Base-by-base conservation (phyloP, 225 moss, liverwort and hornwort species). In the Pleurozium schreberi region DNA sequence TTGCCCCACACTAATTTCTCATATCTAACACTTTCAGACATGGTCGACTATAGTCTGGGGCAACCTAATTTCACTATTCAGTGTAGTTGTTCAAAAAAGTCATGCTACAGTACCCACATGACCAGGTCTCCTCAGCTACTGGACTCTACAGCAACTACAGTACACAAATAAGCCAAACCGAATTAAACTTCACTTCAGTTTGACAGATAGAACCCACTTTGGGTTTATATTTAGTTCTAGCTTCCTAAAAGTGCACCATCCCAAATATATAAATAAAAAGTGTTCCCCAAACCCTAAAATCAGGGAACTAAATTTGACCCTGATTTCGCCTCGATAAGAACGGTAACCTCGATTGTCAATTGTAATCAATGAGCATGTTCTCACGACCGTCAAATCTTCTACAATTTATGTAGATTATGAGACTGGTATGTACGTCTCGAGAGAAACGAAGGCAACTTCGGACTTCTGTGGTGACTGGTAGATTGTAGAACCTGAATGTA, bases 241-340 rank as follows among this genome's bases (percentile, higher is more conserved):
- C 14, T 0, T 36, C 9, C 63, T 25, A 65, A 66, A 66, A 71
- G 65, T 57, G 63, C 78, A 65, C 49, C 22, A n/a, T 22, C 19
- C 1, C 38, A 34, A 14, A 17, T 57, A 23, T n/a, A 69, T 18
- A 83, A 33, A 47, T 74, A 28, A n/a, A n/a, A n/a, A n/a, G n/a
- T n/a, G n/a, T n/a, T n/a, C n/a, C n/a, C n/a, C n/a, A n/a, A n/a
- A 63, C 88, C 88, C 90, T 83, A 68, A 90, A 87, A 75, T 92
- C 68, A 90, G 67, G 90, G 87, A 55, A 30, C 80, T 63, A 92
- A 85, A 82, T 88, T 68, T 69, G 78, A 75, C 88, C 16, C 19
- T 68, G 58, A 38, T 65, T 50, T 71, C 52, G 47, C 4, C 71
- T 50, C 57, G 57, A 57, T 30, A 67, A 84, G 30, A 74, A 85